phyloP scores from a whole-genome alignment of 371 early-diverging fungal genomes.

The Smittium mucronatum region DNA sequence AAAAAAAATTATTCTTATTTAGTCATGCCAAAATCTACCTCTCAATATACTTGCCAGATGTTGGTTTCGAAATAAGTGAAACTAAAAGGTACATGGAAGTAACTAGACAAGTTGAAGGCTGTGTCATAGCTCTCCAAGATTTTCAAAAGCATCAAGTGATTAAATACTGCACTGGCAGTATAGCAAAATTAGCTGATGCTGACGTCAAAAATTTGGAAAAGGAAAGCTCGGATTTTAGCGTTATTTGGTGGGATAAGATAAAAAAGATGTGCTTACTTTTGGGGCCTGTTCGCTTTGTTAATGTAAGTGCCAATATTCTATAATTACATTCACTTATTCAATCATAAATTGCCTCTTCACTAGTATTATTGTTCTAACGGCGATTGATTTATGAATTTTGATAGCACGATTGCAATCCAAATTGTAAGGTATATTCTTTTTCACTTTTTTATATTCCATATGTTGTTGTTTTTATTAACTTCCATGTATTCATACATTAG shows the following conservation, averaged over 20 bases:
- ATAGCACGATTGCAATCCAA: slow-evolving; percentile 80
- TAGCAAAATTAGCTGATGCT: slow-evolving; percentile 50
- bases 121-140: slow-evolving; percentile 63
- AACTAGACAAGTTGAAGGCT: slow-evolving; percentile 63
- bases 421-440: slow-evolving; percentile 43
- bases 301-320: slow-evolving; percentile 26
- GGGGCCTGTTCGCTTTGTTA: slow-evolving; percentile 92
- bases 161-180: slow-evolving; percentile 59
- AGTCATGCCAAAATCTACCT: slow-evolving; percentile 46
- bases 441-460: background rate
- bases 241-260: slow-evolving; percentile 66
- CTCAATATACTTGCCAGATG: slow-evolving; percentile 64
- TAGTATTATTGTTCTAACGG: no score
- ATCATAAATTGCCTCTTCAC: no score
- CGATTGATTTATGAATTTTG: no score
- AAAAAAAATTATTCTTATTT: no score
- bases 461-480: background rate
- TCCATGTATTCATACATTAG: slow-evolving; percentile 17
- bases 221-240: slow-evolving; percentile 64
- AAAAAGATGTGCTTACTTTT: slow-evolving; percentile 65
- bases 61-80: slow-evolving; percentile 67
- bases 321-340: slow-evolving; percentile 3
- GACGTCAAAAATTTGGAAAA: slow-evolving; percentile 56
- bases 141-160: slow-evolving; percentile 67
- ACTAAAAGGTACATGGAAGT: slow-evolving; percentile 56